Evolutionary conservation across 2,329 filamentous ascomycete genomes (phyloP), one percentile per base, ranked within the genome.

Genomic region (Trichoderma afroharzianum): DNA sequence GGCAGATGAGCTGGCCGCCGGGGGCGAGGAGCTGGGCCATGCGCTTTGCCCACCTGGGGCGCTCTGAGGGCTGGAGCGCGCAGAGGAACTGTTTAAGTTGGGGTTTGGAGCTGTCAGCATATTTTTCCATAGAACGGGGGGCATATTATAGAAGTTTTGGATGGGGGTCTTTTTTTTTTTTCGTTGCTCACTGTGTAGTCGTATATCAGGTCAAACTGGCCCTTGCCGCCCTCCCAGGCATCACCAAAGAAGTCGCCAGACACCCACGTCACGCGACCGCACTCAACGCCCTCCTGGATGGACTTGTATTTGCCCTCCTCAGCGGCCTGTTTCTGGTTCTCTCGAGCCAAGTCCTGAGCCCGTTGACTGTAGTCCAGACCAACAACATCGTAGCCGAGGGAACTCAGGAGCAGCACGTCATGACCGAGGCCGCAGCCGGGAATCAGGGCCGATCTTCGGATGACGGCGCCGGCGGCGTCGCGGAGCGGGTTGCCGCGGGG

Each of bases 381-480:
- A 76, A 88, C 90, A 1, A 90, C 89, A 80, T 97, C 91, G 79
- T 93, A 96, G 1, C 94, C 94, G 77, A 91, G 88, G 11, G 88
- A 88, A 63, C 90, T 88, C 58, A 97, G 86, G 47, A 97, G 84
- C 11, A 93, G 84, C 2, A 94, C 92, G 81, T 97, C 94, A 77
- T 96, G 92, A 6, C 94, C 94, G 61, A 88, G 87, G 0, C 94
- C 94, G 80, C 94, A 97, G 6, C 93, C 94, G 0, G 94, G 92
- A 0, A 97, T 91, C 9, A 97, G 83, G 1, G 91, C 93, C 43
- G 76, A 78, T 43, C 76, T 75, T 62, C 77, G 77, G 62, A 75
- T 63, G 50, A 78, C 75, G 53, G 73, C 72, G 63, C 77, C 76
- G 43, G 72, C 47, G 30, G 73, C 66, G 39, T 77, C 73, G 36